Evolutionary conservation across 805 yeast species (phyloP), one percentile per base, ranked within the genome.

Genomic region (Naumovozyma baii): DNA sequence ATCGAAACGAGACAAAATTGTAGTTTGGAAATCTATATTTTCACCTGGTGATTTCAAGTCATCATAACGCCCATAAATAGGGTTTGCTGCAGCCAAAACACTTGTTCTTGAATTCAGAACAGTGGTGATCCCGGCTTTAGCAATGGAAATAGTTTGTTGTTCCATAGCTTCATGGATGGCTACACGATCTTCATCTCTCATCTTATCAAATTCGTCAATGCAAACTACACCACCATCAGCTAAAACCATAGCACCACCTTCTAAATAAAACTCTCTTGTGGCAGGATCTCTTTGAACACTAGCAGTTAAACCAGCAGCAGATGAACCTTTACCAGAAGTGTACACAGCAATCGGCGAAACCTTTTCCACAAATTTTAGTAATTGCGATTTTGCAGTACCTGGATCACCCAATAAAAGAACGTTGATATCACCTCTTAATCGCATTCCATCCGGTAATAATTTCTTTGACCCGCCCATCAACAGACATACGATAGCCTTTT

Each of bases 121-220:
- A 0, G 99, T 92, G 2, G 97, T 92, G 51, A 92, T 92, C 61
- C 99, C 99, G 8, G 99, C 99, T 62, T 92, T 92, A 25, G 99
- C 98, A 60, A 92, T 88, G 12, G 97, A 90, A 43, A 92, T 92
- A 0, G 98, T 92, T 64, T 92, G 99, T 64, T 92, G 99, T 67
- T 92, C 99, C 99, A 92, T 92, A 10, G 98, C 98, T 69, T 92
- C 99, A 63, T 92, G 99, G 50, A 92, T 92, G 0, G 98, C 97
- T 30, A 92, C 97, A 58, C 99, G 74, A 63, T 92, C 98, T 60
- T 92, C 97, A 56, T 92, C 99, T 60, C 97, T 74, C 99, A 92
- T 92, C 69, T 92, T 92, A 63, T 92, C 99, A 58, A 92, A 92
- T 72, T 92, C 99, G 69, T 92, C 99, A 56, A 92, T 92, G 72